Base-by-base conservation (phyloP, 176 grass and related monocot genomes). In the Saccharum officinarum region DNA sequence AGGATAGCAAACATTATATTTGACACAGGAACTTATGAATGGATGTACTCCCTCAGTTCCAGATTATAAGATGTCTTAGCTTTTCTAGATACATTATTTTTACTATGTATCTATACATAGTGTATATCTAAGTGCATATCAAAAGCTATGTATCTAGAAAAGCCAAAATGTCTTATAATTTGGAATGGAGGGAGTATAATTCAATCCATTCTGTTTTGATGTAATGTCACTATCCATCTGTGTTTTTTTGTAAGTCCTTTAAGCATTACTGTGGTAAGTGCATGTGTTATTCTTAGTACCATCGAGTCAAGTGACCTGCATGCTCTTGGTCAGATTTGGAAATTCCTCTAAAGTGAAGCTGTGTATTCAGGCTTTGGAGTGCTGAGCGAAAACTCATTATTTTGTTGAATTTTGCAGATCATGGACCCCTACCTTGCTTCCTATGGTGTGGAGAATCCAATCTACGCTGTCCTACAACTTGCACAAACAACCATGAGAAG, bases 401-500 rank as follows among this genome's bases (percentile, higher is more conserved):
- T 68, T 71, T 69, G 26, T 39, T 89, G 0, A 40, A 8, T 82
- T 64, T 85, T 75, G 38, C 80, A 98, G 95, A 98, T 95, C 80
- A 85, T 98, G 16, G 95, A 98, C 80, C 95, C 93, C 10, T 86
- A 93, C 68, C 89, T 93, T 75, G 95, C 95, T 69, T 98, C 95
- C 1, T 98, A 98, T 78, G 95, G 93, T 4, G 95, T 98, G 73
- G 93, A 93, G 87, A 95, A 95, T 85, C 95, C 95, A 6, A 92
- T 98, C 73, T 95, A 87, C 78, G 95, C 95, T 42, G 91, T 98
- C 39, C 88, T 98, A 30, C 95, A 95, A 61, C 87, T 95, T 47
- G 95, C 95, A 37, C 95, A 98, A 57, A 98, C 95, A 23, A 98
- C 95, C 2, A 98, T 98, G 95, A 95, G 93, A 84, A 95, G 95